These are phyloP conservation scores for Barnettozyma californica DNA, from an alignment of 805 yeast genomes.

Conservation along the genomic window DNA sequence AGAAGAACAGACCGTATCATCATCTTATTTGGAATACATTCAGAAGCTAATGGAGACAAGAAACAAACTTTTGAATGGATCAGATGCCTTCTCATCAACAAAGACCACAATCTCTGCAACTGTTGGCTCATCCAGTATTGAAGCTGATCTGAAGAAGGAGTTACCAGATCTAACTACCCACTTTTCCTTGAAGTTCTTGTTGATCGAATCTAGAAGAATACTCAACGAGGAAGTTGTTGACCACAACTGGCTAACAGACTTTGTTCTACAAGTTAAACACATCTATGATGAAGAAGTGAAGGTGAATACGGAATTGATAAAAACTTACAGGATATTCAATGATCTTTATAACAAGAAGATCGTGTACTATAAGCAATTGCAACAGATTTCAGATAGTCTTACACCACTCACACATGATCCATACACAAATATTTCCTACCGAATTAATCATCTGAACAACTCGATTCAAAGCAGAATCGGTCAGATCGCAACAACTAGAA, in stretches of 20 bases:
- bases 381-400: slow-evolving; percentile 80
- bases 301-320: slow-evolving; percentile 28
- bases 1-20: slow-evolving; percentile 67
- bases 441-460: slow-evolving; percentile 25
- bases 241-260: slow-evolving; percentile 5
- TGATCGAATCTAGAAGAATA: slow-evolving; percentile 14
- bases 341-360: slow-evolving; percentile 74
- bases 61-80: slow-evolving; percentile 29
- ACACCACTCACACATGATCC: neutral
- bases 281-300: slow-evolving; percentile 30
- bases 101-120: neutral
- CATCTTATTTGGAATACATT: slow-evolving; percentile 50
- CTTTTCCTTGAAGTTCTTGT: slow-evolving; percentile 10
- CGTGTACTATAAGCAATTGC: slow-evolving; percentile 79
- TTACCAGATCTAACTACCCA: slow-evolving; percentile 3
- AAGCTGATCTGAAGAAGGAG: slow-evolving; percentile 15
- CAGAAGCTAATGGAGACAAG: slow-evolving; percentile 44
- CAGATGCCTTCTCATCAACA: neutral
- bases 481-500: slow-evolving; percentile 25
- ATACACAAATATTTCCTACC: slow-evolving; percentile 29
- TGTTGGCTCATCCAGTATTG: slow-evolving; percentile 1
- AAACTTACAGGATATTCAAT: slow-evolving; percentile 47
- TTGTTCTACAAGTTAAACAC: slow-evolving; percentile 20
- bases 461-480: slow-evolving; percentile 6
- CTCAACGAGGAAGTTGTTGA: slow-evolving; percentile 5